phyloP scores from a whole-genome alignment of 1,284 basidiomycete genomes.

The Trichosporon faecale region DNA sequence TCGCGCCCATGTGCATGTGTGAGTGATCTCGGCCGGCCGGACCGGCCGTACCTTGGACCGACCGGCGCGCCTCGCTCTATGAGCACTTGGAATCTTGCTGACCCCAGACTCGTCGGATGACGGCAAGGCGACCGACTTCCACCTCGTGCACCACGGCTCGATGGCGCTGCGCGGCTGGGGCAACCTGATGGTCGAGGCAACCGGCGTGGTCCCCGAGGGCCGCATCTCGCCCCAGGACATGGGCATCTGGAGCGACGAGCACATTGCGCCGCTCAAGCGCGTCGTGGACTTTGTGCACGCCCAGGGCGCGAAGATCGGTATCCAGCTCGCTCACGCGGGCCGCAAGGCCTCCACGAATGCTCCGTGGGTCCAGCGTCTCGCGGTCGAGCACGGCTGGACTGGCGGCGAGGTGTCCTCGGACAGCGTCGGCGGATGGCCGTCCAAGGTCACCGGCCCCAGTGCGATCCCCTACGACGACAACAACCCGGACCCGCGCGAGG shows the following conservation, averaged over 20 bases:
- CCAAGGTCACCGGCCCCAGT: slow-evolving; percentile 61
- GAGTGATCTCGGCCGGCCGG: slow-evolving; percentile 20
- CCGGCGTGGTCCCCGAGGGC: slow-evolving; percentile 70
- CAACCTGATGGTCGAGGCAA: slow-evolving; percentile 66
- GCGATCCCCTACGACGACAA: slow-evolving; percentile 57
- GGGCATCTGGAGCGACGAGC: slow-evolving; percentile 73
- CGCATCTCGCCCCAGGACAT: slow-evolving; percentile 57
- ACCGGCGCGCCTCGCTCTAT: no score
- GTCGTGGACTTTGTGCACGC: slow-evolving; percentile 74
- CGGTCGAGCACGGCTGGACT: slow-evolving; percentile 42
- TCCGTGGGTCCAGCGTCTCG: slow-evolving; percentile 57
- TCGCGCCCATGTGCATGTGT: slow-evolving; percentile 67
- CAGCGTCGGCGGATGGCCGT: slow-evolving; percentile 67
- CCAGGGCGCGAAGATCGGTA: slow-evolving; percentile 64
- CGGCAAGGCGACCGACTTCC: slow-evolving; percentile 72
- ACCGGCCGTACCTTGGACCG: neutral
- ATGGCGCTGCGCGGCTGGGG: slow-evolving; percentile 56
- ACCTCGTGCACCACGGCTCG: slow-evolving; percentile 68
- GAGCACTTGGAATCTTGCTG: neutral
- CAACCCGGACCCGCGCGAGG: slow-evolving; percentile 60
- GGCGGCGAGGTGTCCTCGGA: slow-evolving; percentile 47
- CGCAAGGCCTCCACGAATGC: slow-evolving; percentile 66
- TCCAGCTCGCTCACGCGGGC: slow-evolving; percentile 78
- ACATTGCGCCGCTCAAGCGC: slow-evolving; percentile 64
- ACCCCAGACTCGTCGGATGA: slow-evolving; percentile 63